Evolutionary conservation across 371 early-diverging fungal species (phyloP).

Genomic region (Batkoa obscura): DNA sequence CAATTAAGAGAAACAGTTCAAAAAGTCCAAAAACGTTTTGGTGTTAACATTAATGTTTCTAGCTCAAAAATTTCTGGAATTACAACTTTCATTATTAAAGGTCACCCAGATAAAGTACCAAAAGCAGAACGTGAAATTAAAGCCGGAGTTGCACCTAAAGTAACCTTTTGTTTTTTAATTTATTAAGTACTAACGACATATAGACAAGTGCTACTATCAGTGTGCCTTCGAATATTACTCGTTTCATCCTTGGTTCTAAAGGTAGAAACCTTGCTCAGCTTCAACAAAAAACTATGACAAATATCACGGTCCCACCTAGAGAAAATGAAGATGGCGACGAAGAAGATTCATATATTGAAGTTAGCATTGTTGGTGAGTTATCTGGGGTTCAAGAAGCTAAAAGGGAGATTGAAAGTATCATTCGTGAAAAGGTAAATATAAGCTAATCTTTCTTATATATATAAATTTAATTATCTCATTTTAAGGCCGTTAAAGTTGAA

Average conservation of each 20-base stretch:
- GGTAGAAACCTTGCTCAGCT: constrained; percentile 61
- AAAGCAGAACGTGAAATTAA: constrained; percentile 62
- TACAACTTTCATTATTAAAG: constrained; percentile 71
- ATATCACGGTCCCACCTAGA: constrained; percentile 40
- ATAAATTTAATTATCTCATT: neutral
- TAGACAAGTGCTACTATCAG: constrained; percentile 25
- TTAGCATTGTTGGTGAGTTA: constrained; percentile 69
- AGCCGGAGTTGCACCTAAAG: constrained; percentile 51
- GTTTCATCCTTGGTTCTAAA: constrained; percentile 67
- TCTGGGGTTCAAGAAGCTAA: constrained; percentile 68
- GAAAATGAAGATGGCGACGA: constrained; percentile 18
- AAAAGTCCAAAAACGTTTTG: constrained; percentile 28
- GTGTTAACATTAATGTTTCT: constrained; percentile 72
- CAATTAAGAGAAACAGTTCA: constrained; percentile 10
- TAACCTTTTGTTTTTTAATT: constrained; percentile 14
- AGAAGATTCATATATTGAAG: constrained; percentile 28
- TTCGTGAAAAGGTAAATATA: constrained; percentile 40
- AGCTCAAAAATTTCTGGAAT: constrained; percentile 51
- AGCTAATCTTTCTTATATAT: neutral
- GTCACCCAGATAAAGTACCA: constrained; percentile 52
- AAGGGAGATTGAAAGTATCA: constrained; percentile 64
- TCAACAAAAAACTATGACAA: constrained; percentile 51
- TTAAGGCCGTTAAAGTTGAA: constrained; percentile 31
- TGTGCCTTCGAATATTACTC: constrained; percentile 63
- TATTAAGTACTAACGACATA: neutral